These are phyloP conservation scores for Maudiozyma humilis DNA, from an alignment of 1,139 yeast species.

Conservation along the genomic window DNA sequence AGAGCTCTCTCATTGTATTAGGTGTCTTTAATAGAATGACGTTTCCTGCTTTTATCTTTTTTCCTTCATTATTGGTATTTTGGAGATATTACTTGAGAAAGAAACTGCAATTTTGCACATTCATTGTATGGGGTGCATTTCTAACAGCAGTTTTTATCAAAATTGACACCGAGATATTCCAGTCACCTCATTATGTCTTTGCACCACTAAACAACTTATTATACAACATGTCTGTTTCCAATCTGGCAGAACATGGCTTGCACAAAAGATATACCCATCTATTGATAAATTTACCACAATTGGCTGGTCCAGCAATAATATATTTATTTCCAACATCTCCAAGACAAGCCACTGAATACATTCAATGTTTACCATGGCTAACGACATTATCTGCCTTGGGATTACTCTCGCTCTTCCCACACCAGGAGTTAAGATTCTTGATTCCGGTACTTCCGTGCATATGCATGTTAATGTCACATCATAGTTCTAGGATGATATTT, in stretches of 20 bases:
- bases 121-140: constrained; percentile 31
- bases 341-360: constrained; percentile 11
- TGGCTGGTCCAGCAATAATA: constrained; percentile 68
- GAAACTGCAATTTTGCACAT: constrained; percentile 23
- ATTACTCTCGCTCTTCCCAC: constrained; percentile 66
- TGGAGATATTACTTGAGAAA: constrained; percentile 26
- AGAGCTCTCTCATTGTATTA: constrained; percentile 51
- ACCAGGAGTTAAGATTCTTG: constrained; percentile 84
- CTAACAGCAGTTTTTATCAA: constrained; percentile 38
- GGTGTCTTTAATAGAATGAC: constrained; percentile 84
- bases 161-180: constrained; percentile 44
- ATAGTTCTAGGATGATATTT: constrained; percentile 26
- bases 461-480: constrained; percentile 41
- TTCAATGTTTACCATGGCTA: constrained; percentile 40
- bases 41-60: constrained; percentile 60
- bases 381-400: constrained; percentile 55
- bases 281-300: constrained; percentile 64
- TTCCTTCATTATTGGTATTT: constrained; percentile 48
- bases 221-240: constrained; percentile 55
- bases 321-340: constrained; percentile 27
- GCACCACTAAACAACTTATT: constrained; percentile 70
- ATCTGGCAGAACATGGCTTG: constrained; percentile 70
- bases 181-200: constrained; percentile 36
- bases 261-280: constrained; percentile 75
- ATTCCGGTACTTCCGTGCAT: constrained; percentile 68